Conservation (phyloP, 2,329 filamentous ascomycete genomes). For the Thermochaetoides dissita region DNA sequence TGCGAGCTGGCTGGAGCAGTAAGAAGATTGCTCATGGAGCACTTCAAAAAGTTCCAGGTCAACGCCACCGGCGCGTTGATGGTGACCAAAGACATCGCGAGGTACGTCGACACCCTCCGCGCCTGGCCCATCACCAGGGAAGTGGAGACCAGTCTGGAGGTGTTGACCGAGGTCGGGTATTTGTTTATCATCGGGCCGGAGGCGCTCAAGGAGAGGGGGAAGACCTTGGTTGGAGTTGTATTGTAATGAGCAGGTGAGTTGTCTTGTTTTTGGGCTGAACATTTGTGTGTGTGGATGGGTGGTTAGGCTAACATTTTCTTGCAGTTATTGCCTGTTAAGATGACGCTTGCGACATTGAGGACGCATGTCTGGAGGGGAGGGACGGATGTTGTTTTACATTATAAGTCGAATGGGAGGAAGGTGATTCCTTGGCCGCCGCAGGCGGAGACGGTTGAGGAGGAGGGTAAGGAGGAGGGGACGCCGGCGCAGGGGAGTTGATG, state of each 20-base stretch:
- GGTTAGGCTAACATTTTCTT: conserved; percentile 8
- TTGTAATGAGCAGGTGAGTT: conserved; percentile 74
- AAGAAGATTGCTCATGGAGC: conserved; percentile 67
- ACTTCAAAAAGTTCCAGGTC: conserved; percentile 88
- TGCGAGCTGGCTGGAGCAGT: conserved; percentile 73
- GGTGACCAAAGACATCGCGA: conserved; percentile 90
- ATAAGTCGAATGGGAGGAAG: conserved; percentile 83
- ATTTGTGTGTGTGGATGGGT: neutral
- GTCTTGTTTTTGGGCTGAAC: neutral
- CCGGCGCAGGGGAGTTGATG: too few relatives aligned
- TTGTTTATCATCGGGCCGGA: conserved; percentile 86
- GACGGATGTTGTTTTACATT: conserved; percentile 81
- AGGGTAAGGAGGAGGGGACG: too few relatives aligned
- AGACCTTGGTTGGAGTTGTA: conserved; percentile 81
- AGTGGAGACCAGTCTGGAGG: conserved; percentile 58
- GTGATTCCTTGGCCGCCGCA: conserved; percentile 30
- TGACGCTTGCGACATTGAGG: conserved; percentile 87
- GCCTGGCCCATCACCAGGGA: conserved; percentile 65
- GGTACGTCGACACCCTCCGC: conserved; percentile 75
- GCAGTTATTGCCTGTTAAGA: conserved; percentile 58
- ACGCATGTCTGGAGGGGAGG: conserved; percentile 89
- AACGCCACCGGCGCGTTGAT: conserved; percentile 88
- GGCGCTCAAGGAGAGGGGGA: conserved; percentile 56
- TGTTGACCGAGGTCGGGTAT: conserved; percentile 84
- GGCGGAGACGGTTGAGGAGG: too few relatives aligned